phyloP scores from a whole-genome alignment of 495 filamentous ascomycete genomes.

The Massariosphaeria phaeospora region DNA sequence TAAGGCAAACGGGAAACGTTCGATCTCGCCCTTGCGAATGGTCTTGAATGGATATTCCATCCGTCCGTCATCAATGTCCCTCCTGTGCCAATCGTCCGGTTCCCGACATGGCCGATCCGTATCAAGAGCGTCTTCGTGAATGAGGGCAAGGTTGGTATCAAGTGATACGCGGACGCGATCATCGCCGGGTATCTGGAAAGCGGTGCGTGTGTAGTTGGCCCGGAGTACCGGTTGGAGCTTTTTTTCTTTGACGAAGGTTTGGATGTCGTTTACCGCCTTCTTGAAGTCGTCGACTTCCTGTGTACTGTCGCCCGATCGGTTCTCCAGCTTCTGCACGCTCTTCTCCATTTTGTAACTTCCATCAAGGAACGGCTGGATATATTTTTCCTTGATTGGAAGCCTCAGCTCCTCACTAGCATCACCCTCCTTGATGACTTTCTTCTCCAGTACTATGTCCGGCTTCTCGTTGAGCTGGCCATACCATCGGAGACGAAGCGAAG shows the following conservation, averaged over 20 bases:
- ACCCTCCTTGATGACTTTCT: slow-evolving; percentile 75
- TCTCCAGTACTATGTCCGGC: slow-evolving; percentile 77
- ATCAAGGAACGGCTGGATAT: slow-evolving; percentile 80
- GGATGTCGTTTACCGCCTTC: slow-evolving; percentile 68
- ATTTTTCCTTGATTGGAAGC: slow-evolving; percentile 87
- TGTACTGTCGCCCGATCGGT: slow-evolving; percentile 54
- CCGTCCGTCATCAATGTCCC: slow-evolving; percentile 74
- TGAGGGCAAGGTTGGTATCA: slow-evolving; percentile 86
- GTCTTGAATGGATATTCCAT: slow-evolving; percentile 81
- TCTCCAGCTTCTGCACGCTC: slow-evolving; percentile 71
- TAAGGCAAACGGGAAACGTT: slow-evolving; percentile 83
- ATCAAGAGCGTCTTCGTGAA: slow-evolving; percentile 87
- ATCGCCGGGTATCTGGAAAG: slow-evolving; percentile 94
- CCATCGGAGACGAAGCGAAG: slow-evolving; percentile 85
- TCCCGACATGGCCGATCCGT: slow-evolving; percentile 78
- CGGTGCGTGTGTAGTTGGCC: slow-evolving; percentile 89
- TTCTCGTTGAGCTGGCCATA: slow-evolving; percentile 75
- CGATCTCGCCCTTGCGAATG: slow-evolving; percentile 85
- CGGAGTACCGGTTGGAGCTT: slow-evolving; percentile 79
- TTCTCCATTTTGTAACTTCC: slow-evolving; percentile 92
- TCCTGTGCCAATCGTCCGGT: slow-evolving; percentile 82
- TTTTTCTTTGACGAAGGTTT: slow-evolving; percentile 70
- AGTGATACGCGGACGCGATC: slow-evolving; percentile 86
- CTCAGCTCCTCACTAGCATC: slow-evolving; percentile 63
- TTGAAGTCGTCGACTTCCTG: slow-evolving; percentile 65